Evolutionary conservation across 1,284 basidiomycete species (phyloP), one percentile per base, ranked within the genome.

Genomic region (Leccinum griseonigrum): DNA sequence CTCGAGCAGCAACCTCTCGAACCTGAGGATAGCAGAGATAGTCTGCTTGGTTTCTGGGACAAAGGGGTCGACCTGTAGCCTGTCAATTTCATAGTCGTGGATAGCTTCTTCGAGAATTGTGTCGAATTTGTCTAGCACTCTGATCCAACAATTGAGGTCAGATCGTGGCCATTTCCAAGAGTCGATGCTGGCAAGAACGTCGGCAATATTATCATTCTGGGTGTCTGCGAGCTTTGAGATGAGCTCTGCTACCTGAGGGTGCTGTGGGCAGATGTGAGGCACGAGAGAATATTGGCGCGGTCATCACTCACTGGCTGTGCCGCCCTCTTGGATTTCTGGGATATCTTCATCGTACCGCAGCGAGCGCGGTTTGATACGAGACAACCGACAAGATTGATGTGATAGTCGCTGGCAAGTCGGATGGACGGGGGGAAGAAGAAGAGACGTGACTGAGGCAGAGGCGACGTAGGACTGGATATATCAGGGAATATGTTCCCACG

Each of bases 141-240:
- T 89, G 71, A 94, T 90, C 97, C 97, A 99, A 61, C 93, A 90
- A 78, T 98, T 95, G 63, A 99, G 84, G 81, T 99, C 97, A 61
- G 95, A 97, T 66, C 97, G 86, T 31, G 96, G 94, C 91, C 94
- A 99, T 76, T 86, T 90, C 97, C 97, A 99, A 16, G 80, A 76
- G 67, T 89, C 85, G 68, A 93, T 88, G 66, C 83, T 76, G 51
- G 81, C 77, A 54, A 95, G 81, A 61, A 86, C 81, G 61, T 84
- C 78, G 2, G 86, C 77, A 18, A 94, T 78, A 67, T 90, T 84
- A 57, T 91, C 84, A 61, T 85, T 85, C 6, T 85, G 77, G 4
- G 86, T 87, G 63, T 80, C 81, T 54, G 85, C 69, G n/a, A 93
- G 80, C 67, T 82, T 88, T 60, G 79, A 77, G 66, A 94, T 90